Evolutionary conservation across 1,139 yeast genomes (phyloP), one percentile per base, ranked within the genome.

Genomic region (Debaryomycetaceae sp.): DNA sequence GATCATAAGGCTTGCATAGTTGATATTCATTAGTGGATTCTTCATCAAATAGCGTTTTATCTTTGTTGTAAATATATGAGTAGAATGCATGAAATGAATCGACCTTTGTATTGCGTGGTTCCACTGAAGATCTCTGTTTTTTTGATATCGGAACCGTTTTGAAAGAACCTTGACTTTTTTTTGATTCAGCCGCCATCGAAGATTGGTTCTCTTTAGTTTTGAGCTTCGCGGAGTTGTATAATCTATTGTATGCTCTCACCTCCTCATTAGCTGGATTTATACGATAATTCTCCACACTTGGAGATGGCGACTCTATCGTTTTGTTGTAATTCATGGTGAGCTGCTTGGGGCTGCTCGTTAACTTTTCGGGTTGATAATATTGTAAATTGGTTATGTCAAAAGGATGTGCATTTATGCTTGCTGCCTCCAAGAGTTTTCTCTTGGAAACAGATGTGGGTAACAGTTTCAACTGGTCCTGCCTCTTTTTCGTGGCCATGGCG

Each of bases 381-480:
- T 49, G 38, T 17, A 54, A 37, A 38, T 56, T 58, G 24, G 62
- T 57, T 27, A 56, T 55, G 42, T 58, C 61, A 6, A 51, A 47
- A 0, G 60, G 60, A 27, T 27, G 31, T 27, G 27, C 23, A 23
- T 36, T 36, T 11, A 27, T 11, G 11, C 11, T 27, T 7, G 11
- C 11, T 8, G 31, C 31, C 8, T 7, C 8, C 11, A 11, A 27
- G 8, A 27, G 11, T 8, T 27, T 27, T 27, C 11, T 7, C 4
- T 39, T 38, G 11, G 40, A 22, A 7, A 38, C 33, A 22, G 31
- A 36, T 11, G 34, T 36, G 9, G 2, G 31, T 3, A 43, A 17
- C 6, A 38, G 45, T n/a, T 39, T 38, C n/a, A 39, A 31, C 22
- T 39, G 27, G 3, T 41, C 44, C 34, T 37, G 20, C 22, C 47